phyloP scores from a whole-genome alignment of 495 filamentous ascomycete species.

The Viridothelium virens region DNA sequence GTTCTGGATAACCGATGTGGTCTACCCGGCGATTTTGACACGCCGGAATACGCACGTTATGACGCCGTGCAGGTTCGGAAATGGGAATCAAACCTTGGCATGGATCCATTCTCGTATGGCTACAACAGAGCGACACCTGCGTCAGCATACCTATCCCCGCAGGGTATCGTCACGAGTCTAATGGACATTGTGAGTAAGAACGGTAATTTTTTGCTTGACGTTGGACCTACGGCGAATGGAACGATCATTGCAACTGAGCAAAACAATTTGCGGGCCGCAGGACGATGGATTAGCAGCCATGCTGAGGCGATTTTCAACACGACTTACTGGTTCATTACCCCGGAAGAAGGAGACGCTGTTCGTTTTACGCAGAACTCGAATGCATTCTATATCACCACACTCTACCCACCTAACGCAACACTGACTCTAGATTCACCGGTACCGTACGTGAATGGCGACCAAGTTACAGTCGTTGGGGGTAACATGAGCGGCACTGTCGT shows the following conservation, averaged over 20 bases:
- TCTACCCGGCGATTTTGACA: constrained; percentile 35
- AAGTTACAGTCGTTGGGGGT: constrained; percentile 41
- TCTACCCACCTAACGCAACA: constrained; percentile 39
- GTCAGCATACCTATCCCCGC: constrained; percentile 45
- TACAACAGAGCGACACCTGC: constrained; percentile 47
- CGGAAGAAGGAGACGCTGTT: constrained; percentile 40
- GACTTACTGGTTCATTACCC: constrained; percentile 50
- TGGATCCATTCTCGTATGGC: constrained; percentile 50
- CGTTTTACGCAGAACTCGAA: constrained; percentile 46
- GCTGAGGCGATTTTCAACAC: constrained; percentile 50
- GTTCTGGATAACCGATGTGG: constrained; percentile 48
- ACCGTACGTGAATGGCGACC: constrained; percentile 40
- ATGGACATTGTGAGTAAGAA: constrained; percentile 51
- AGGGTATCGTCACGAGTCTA: constrained; percentile 38
- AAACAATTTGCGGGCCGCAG: constrained; percentile 41
- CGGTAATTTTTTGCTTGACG: constrained; percentile 49
- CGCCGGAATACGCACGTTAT: constrained; percentile 43
- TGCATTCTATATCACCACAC: constrained; percentile 46
- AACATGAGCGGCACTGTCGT: constrained; percentile 36
- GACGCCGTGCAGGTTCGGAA: constrained; percentile 44
- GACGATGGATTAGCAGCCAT: constrained; percentile 45
- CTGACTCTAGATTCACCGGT: constrained; percentile 40
- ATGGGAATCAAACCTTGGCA: constrained; percentile 49
- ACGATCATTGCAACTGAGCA: constrained; percentile 45
- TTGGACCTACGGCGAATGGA: constrained; percentile 48